Base-by-base conservation (phyloP, 2,329 filamentous ascomycete genomes). In the Diplocarpon mali region DNA sequence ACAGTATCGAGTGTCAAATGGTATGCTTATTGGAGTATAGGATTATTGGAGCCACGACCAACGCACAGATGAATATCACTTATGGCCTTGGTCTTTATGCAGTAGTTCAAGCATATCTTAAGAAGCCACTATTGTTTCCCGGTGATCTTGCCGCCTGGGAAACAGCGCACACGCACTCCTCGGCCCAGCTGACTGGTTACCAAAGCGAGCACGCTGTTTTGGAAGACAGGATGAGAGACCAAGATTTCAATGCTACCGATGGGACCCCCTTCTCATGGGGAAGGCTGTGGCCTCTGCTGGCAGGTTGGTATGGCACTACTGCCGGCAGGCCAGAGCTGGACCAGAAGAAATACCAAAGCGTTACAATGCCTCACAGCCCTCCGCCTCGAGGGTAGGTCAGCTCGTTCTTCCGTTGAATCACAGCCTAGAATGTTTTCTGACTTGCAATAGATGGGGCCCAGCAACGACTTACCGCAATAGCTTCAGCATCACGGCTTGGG, bases 191-290 rank as follows among this genome's bases (percentile, higher is more conserved):
- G 50, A 75, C 70, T 32, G 67, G 63, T 0, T 70, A 71, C 46
- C 62, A 75, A 20, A 62, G 61, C 13, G 70, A 72, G 54, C 76
- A 70, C 70, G 66, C 66, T 0, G 68, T 67, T 0, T 54, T 75
- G 15, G 65, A 61, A 1, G 61, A 64, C 0, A 56, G 56, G 4
- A 64, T 66, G 8, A 57, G 53, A 41, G 65, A 72, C 47, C 57
- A 75, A 53, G 66, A 63, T 13, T 73, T 75, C 58, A 75, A 75
- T 47, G 65, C 66, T 0, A 57, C 58, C 28, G 70, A 76, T 40
- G 66, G 64, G 5, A 64, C 60, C 12, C 58, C 62, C 0, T 66
- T 73, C 15, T 68, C 66, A 1, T 72, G 67, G 65, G 68, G 68
- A 1, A 62, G 64, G 17, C 65, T 72, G 45, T 75, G 68, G 66